Percentiles rank a stretch among this genome's conserved stretches.
These are phyloP conservation scores for Penicillium canariense DNA, from an alignment of 495 filamentous ascomycete species.

Conservation along the genomic window DNA sequence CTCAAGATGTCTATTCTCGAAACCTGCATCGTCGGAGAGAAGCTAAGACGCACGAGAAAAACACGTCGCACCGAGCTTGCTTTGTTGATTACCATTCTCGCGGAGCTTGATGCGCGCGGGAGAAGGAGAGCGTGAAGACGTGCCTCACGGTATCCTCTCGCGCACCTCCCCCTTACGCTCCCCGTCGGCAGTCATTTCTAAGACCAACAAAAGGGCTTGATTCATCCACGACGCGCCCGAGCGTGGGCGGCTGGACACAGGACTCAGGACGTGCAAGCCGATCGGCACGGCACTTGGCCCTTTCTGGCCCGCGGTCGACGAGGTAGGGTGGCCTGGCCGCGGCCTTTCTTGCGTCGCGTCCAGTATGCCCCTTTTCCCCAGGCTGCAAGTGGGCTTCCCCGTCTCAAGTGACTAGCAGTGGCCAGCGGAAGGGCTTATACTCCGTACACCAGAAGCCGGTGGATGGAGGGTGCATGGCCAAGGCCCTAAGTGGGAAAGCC, in stretches of 20 bases:
- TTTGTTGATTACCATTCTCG: slow-evolving; percentile 3
- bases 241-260: slow-evolving; percentile 7
- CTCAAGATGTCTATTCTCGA: no score
- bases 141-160: background rate
- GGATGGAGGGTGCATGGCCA: slow-evolving; percentile 12
- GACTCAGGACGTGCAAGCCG: no score
- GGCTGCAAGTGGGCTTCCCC: background rate
- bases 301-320: slow-evolving; percentile 22
- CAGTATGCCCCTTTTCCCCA: slow-evolving; percentile 7
- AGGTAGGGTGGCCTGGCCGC: background rate
- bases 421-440: background rate
- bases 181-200: background rate
- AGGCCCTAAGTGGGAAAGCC: slow-evolving; percentile 16
- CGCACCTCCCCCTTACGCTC: background rate
- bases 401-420: background rate
- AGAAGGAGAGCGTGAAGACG: background rate
- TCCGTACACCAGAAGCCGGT: background rate
- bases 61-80: background rate
- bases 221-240: background rate
- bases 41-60: no score
- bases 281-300: slow-evolving; percentile 13
- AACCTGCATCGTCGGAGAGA: background rate
- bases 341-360: slow-evolving; percentile 6
- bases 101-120: background rate
- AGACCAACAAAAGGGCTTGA: background rate